Conservation (phyloP, 352 stramenopile genomes). For the Thalassiosira mediterranea region DNA sequence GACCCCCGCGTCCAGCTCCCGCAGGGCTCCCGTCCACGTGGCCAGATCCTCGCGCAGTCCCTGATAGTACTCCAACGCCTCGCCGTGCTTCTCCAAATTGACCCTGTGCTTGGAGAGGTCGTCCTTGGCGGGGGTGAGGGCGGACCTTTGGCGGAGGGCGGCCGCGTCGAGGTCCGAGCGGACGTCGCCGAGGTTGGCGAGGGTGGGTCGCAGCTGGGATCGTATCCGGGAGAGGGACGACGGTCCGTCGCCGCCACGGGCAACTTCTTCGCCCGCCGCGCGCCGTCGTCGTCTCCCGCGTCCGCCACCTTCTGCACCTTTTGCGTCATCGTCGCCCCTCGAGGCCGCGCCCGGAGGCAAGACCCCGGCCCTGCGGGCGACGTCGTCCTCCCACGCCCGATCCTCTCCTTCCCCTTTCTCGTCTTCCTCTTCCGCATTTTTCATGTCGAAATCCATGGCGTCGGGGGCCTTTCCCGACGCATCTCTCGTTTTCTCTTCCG, state of each 20-base stretch:
- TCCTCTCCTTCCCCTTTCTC: conserved; percentile 49
- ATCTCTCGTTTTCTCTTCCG: conserved; percentile 1
- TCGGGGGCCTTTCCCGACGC: neutral
- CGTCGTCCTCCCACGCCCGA: conserved; percentile 64
- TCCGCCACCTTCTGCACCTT: neutral
- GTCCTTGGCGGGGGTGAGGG: conserved; percentile 37
- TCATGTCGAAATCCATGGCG: neutral
- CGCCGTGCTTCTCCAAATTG: conserved; percentile 47
- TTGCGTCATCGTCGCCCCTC: neutral
- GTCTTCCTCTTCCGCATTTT: conserved; percentile 31
- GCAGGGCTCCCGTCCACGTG: conserved; percentile 66
- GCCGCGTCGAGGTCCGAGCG: conserved; percentile 50
- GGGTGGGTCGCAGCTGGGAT: conserved; percentile 31
- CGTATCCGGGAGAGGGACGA: conserved; percentile 37
- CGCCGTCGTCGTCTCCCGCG: neutral
- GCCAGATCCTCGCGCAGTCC: conserved; percentile 54
- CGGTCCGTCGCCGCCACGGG: neutral
- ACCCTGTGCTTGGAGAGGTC: conserved; percentile 43
- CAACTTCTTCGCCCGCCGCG: too few relatives aligned
- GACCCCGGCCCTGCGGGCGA: conserved; percentile 64
- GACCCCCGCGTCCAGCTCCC: conserved; percentile 65
- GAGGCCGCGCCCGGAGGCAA: conserved; percentile 17
- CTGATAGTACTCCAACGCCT: conserved; percentile 76
- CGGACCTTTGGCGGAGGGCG: conserved; percentile 48
- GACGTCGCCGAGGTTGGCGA: conserved; percentile 53